phyloP scores from a whole-genome alignment of 2,329 filamentous ascomycete species.

The Stachybotrys elegans region DNA sequence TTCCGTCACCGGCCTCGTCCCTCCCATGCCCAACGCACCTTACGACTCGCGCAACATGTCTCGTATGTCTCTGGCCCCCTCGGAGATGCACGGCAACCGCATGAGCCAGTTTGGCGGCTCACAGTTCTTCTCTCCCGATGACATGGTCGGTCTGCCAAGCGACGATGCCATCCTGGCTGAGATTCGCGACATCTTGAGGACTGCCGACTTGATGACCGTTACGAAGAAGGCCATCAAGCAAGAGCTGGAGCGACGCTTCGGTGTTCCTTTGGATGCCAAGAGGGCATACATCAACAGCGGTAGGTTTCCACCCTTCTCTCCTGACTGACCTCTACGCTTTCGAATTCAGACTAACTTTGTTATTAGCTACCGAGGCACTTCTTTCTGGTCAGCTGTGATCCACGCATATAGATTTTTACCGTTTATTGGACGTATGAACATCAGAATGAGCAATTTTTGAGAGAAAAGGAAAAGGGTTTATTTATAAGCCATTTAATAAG shows the following conservation, averaged over 20 bases:
- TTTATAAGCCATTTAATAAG: too few species aligned
- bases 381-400: slow-evolving; percentile 68
- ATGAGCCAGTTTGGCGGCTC: slow-evolving; percentile 58
- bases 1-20: slow-evolving; percentile 45
- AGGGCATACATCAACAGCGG: slow-evolving; percentile 91
- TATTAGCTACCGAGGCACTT: slow-evolving; percentile 68
- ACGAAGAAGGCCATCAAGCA: slow-evolving; percentile 98
- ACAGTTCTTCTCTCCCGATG: slow-evolving; percentile 56
- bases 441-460: too few species aligned
- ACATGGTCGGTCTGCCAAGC: slow-evolving; percentile 71
- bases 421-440: too few species aligned
- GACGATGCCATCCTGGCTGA: slow-evolving; percentile 89
- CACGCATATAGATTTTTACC: too few species aligned
- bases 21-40: slow-evolving; percentile 45
- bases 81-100: slow-evolving; percentile 57
- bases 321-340: neutral
- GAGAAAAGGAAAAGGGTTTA: too few species aligned
- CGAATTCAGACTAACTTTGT: slow-evolving; percentile 12
- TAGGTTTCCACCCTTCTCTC: slow-evolving; percentile 45
- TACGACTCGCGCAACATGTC: slow-evolving; percentile 46
- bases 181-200: slow-evolving; percentile 88
- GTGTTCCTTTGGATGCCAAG: slow-evolving; percentile 78
- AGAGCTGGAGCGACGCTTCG: slow-evolving; percentile 88
- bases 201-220: slow-evolving; percentile 92
- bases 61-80: slow-evolving; percentile 75